Base-by-base conservation (phyloP, 2,329 filamentous ascomycete species). In the Sporothrix luriei region DNA sequence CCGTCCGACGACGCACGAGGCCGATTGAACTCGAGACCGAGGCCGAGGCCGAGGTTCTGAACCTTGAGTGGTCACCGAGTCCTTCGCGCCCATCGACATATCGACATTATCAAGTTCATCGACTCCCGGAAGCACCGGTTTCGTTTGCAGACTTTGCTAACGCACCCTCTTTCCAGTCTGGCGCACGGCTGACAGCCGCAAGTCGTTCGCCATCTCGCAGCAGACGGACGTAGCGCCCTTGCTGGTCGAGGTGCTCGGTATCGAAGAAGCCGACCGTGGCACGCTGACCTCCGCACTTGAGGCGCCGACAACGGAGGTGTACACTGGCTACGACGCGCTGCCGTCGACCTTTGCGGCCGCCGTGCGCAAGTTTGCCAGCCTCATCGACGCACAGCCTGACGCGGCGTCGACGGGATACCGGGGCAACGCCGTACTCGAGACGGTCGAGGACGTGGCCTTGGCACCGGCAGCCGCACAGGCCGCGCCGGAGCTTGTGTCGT, bases 241-340 rank as follows among this genome's bases (percentile, higher is more conserved):
- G 4, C 19, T 68, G 6, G 29, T 51, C 19, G 70, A 71, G 16
- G 52, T 62, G 38, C 38, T 62, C n/a, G 57, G 57, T 11, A 21
- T 62, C 21, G 38, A 46, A 6, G 57, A 62, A 64, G 13, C 40
- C 62, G 38, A 57, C 46, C 4, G 52, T 49, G 46, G 33, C 14
- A 54, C n/a, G 33, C 26, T 55, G 33, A 19, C 33, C 0, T 40
- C 43, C 13, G 68, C 66, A 1, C 48, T 71, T 4, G 62, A 48
- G 11, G 71, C 73, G 29, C 73, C 75, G 1, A 71, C 71, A 52
- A 75, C 75, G 7, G 75, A 76, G 71, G 67, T 75, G 3, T 76
- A 75, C 52, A 74, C 75, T 14, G 73, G 72, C 43, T 75, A 72
- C 70, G 73, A 72, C n/a, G 71, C 70, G 6, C 68, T 72, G 68